phyloP scores from a whole-genome alignment of 495 filamentous ascomycete species.

The Choiromyces venosus region DNA sequence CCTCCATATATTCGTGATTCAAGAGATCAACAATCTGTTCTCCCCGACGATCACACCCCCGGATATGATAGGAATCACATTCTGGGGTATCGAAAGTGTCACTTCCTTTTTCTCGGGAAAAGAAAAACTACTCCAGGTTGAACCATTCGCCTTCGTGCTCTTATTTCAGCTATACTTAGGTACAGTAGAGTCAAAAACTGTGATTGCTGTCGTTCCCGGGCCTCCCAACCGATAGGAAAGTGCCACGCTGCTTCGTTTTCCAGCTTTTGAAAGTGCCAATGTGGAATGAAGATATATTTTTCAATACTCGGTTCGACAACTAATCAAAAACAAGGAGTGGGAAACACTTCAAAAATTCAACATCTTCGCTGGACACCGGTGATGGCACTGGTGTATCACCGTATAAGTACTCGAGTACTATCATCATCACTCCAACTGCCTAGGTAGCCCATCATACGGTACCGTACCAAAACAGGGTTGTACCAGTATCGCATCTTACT shows the following conservation, averaged over 20 bases:
- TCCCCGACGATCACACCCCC: not conserved
- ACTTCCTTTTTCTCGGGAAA: not conserved
- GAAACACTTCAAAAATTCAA: not conserved
- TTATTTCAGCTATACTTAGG: not conserved
- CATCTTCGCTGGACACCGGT: not conserved
- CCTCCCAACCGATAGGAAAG: not conserved
- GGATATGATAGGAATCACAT: constrained; percentile 4
- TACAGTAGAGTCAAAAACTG: not conserved
- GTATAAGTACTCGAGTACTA: not conserved
- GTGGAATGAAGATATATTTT: not conserved
- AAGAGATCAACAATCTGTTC: not conserved
- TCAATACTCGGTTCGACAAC: not conserved
- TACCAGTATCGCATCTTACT: not conserved
- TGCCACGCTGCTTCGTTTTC: not conserved
- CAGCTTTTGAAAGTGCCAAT: not conserved
- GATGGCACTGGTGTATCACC: not conserved
- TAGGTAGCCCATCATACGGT: not conserved
- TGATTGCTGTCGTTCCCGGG: not conserved
- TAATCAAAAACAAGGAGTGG: not conserved
- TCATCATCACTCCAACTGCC: not conserved
- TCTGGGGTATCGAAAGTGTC: not conserved
- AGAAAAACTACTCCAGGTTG: not conserved
- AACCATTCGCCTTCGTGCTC: not conserved
- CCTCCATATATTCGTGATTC: not conserved
- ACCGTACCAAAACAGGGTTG: too few relatives aligned